Conservation (phyloP, 2,329 filamentous ascomycete genomes). For the Fusarium temperatum region DNA sequence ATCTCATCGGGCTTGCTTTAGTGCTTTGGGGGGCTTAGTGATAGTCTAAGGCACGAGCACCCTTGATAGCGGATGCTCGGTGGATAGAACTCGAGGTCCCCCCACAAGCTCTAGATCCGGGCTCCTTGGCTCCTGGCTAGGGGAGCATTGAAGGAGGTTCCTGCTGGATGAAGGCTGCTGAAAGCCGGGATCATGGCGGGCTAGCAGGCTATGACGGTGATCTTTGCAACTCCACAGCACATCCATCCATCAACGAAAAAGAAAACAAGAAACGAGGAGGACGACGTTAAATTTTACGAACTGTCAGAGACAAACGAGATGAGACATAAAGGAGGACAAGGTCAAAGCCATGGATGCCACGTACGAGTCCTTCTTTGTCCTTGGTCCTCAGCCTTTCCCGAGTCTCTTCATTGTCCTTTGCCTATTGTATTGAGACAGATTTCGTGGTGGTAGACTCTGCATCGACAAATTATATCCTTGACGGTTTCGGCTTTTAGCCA, state of each 20-base stretch:
- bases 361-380: background rate
- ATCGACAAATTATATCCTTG: background rate
- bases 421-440: background rate
- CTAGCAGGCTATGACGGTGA: conserved; percentile 11
- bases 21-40: conserved; percentile 2
- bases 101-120: conserved; percentile 27
- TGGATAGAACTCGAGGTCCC: background rate
- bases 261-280: conserved; percentile 8
- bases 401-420: background rate
- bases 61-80: conserved; percentile 8
- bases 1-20: conserved; percentile 26
- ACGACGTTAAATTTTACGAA: conserved; percentile 10
- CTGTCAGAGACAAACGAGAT: conserved; percentile 10
- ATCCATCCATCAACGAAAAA: background rate
- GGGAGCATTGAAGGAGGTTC: background rate
- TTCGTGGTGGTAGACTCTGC: background rate
- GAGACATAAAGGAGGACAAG: conserved; percentile 20
- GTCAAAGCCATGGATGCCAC: background rate
- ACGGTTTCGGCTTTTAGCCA: background rate
- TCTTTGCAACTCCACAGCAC: conserved; percentile 23
- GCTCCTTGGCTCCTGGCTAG: background rate
- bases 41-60: conserved; percentile 9
- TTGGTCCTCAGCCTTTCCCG: background rate
- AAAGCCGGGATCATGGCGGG: background rate
- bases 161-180: conserved; percentile 3